Evolutionary conservation across 345 rosid genomes (phyloP), one percentile per base, ranked within the genome.

Genomic region (Linum usitatissimum): DNA sequence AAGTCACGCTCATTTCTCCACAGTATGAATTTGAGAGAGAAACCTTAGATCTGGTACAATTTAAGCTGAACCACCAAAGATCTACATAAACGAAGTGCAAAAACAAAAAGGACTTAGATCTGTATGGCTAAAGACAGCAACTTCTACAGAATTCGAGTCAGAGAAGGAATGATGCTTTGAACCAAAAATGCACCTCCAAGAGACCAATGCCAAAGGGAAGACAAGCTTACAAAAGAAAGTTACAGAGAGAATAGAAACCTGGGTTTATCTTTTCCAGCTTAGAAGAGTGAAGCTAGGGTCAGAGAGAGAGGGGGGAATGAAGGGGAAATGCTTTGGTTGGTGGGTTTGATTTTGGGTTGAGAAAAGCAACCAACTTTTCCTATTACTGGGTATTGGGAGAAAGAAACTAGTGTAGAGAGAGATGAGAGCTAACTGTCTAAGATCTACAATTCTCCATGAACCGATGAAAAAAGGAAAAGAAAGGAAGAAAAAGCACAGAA

Each of bases 31-130:
- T 38, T 51, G 38, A 62, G 30, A 2, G 36, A 21, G 6, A 62
- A 61, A 58, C 57, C 72, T 30, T 68, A 78, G 83, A 84, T 84
- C 83, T 70, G 76, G 53, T 45, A 15, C 15, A 2, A 10, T 45
- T 45, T 30, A 4, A 61, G 57, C 30, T 45, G 68, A 64, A 34
- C 39, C 30, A 66, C 40, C 51, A 63, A 73, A 64, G 79, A 78
- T 81, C 75, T 72, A 73, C 69, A 60, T 56, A 54, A 69, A 68
- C 45, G 56, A 53, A 19, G 59, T 28, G 66, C 55, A 64, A 9
- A 28, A 38, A 64, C 53, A 15, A 70, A 63, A 63, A 63, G 60
- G 71, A 21, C 74, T 71, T 77, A 72, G 79, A 76, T 80, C 80
- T 71, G 56, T 62, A 64, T 19, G 64, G 19, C 23, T 23, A 23